Evolutionary conservation across 2,329 filamentous ascomycete genomes (phyloP), one percentile per base, ranked within the genome.

Genomic region (Aureobasidium subglaciale): DNA sequence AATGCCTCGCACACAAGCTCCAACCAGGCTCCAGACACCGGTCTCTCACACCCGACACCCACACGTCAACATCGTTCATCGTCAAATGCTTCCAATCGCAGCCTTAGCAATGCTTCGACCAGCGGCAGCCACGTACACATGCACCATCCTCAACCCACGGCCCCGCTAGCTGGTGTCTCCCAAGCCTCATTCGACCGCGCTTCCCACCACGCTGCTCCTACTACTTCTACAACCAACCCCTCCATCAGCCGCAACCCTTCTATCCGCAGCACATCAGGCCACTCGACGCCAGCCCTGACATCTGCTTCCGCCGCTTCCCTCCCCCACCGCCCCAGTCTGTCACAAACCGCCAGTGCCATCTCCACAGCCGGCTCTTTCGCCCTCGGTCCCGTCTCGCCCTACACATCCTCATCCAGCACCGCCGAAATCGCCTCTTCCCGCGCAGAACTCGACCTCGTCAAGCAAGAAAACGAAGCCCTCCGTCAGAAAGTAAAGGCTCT

Each of bases 1-100:
- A 85, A 80, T 7, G 64, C 72, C 40, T 70, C 66, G 40, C 65
- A 78, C 9, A 81, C 79, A n/a, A 79, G 79, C 9, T 75, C 73
- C 53, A 71, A 79, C 3, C 68, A 68, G 16, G 65, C 74, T 29
- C 66, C 65, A 10, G 59, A 71, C 56, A 72, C 75, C 58, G 68
- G 63, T 69, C 69, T 79, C 7, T 70, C 68, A n/a, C 76, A 80
- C 56, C 77, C 80, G 13, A 79, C 75, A 20, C 73, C 75, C 59
- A 80, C 71, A 57, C 80, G 72, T 49, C 76, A 80, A 52, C 79
- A 83, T 64, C 76, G 63, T 22, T 62, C 65, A 8, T 53, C 49
- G 7, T 53, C 65, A 34, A 65, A 61, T 25, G 60, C 64, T 55
- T 59, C 59, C 2, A 38, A 48, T 13, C 57, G 59, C 27, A 58